Conservation (phyloP, 1,284 basidiomycete genomes). For the Inonotus hispidus region DNA sequence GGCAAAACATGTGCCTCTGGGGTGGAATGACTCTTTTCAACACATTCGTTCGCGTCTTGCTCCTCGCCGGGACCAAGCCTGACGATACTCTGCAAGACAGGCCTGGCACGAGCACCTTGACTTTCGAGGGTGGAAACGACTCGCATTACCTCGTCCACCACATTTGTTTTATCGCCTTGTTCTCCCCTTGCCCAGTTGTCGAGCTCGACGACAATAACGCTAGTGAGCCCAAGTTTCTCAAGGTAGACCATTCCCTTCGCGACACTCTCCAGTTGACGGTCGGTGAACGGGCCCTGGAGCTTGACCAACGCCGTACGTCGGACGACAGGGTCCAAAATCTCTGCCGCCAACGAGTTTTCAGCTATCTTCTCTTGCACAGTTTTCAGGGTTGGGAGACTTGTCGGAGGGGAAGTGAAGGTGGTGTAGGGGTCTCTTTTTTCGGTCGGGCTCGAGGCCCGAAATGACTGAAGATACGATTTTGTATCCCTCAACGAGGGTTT, state of each 20-base stretch:
- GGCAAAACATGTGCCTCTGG: slow-evolving; percentile 75
- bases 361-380: slow-evolving; percentile 25
- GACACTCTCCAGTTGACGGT: slow-evolving; percentile 91
- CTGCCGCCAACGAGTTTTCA: slow-evolving; percentile 51
- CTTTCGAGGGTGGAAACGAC: slow-evolving; percentile 81
- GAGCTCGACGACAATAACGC: slow-evolving; percentile 92
- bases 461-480: slow-evolving; percentile 80
- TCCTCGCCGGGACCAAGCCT: slow-evolving; percentile 70
- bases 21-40: slow-evolving; percentile 26
- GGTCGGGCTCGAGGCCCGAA: slow-evolving; percentile 59
- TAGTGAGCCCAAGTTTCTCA: slow-evolving; percentile 91
- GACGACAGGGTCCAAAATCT: slow-evolving; percentile 81
- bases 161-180: slow-evolving; percentile 54
- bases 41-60: slow-evolving; percentile 31
- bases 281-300: slow-evolving; percentile 95
- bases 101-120: slow-evolving; percentile 83
- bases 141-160: slow-evolving; percentile 75
- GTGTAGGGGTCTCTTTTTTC: slow-evolving; percentile 17
- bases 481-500: slow-evolving; percentile 92
- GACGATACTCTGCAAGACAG: slow-evolving; percentile 82
- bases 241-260: slow-evolving; percentile 92
- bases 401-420: slow-evolving; percentile 25
- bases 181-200: slow-evolving; percentile 70
- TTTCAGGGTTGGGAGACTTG: slow-evolving; percentile 24
- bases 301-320: slow-evolving; percentile 92